Conservation (phyloP, 352 stramenopile species). For the Phytophthora pinifolia region DNA sequence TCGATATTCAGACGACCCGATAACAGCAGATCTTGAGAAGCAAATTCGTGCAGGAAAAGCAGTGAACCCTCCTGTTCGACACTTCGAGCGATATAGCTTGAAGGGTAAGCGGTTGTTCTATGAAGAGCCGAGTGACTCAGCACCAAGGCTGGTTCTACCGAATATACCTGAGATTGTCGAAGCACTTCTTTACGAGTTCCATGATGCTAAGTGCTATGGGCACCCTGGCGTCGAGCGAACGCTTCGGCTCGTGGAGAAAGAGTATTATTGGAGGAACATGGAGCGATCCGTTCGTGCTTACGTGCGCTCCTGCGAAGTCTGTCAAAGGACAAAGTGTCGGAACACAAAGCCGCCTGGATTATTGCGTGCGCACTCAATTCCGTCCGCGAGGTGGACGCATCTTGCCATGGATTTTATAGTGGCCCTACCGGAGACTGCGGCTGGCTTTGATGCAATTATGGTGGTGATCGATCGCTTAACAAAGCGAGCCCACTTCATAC, state of each 20-base stretch:
- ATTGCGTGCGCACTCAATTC: not conserved
- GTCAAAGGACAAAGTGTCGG: not conserved
- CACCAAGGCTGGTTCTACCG: too few relatives aligned
- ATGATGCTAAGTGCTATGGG: conserved; percentile 1
- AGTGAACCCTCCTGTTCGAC: too few relatives aligned
- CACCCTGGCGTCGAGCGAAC: not conserved
- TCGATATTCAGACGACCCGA: too few relatives aligned
- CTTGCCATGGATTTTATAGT: conserved; percentile 18
- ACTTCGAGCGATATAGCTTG: too few relatives aligned
- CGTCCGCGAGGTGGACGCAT: conserved; percentile 2
- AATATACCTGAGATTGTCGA: too few relatives aligned
- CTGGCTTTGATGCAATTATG: not conserved
- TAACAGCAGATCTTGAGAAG: too few relatives aligned
- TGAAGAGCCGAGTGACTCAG: too few relatives aligned
- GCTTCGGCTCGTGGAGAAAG: not conserved
- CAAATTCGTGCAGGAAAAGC: too few relatives aligned
- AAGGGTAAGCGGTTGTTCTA: too few relatives aligned
- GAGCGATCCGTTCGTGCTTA: not conserved
- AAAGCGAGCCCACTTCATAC: conserved; percentile 6
- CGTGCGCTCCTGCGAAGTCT: not conserved
- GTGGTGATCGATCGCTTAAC: conserved; percentile 9
- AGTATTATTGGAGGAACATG: conserved; percentile 9
- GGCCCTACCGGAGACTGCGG: not conserved
- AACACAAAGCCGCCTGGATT: not conserved
- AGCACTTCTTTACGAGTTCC: not conserved